A percentile compares a stretch with the other conserved stretches of the same genome.
Evolutionary conservation across 1,284 basidiomycete species (phyloP).

Genomic region (Austroboletus novae-zelandiae): DNA sequence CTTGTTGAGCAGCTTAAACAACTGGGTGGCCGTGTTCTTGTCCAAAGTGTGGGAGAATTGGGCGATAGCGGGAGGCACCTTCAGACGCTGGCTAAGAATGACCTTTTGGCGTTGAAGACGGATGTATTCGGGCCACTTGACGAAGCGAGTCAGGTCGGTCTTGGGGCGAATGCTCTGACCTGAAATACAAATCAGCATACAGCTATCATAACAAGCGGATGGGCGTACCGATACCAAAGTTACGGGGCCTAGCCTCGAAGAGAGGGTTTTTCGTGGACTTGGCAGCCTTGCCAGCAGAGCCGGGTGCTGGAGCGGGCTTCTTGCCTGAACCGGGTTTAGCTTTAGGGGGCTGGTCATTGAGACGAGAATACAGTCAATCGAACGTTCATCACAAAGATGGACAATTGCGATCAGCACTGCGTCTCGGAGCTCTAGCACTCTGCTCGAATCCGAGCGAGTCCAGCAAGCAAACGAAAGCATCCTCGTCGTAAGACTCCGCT

Average conservation of each 20-base stretch:
- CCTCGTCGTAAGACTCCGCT: constrained; percentile 26
- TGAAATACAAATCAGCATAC: constrained; percentile 30
- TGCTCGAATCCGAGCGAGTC: constrained; percentile 24
- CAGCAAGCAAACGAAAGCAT: constrained; percentile 29
- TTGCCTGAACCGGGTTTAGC: constrained; percentile 67
- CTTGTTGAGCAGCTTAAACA: constrained; percentile 99
- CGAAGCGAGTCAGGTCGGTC: constrained; percentile 94
- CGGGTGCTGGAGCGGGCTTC: constrained; percentile 78
- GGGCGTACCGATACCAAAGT: constrained; percentile 91
- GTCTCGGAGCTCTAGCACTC: constrained; percentile 72
- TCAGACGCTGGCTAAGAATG: constrained; percentile 97
- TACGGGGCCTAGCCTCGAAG: constrained; percentile 87
- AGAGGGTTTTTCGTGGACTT: constrained; percentile 93
- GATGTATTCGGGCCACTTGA: constrained; percentile 99
- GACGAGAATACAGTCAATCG: constrained; percentile 64
- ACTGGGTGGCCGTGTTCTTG: constrained; percentile 98
- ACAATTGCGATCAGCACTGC: constrained; percentile 37
- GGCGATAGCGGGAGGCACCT: constrained; percentile 97
- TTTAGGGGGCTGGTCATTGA: constrained; percentile 87
- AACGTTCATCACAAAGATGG: constrained; percentile 28
- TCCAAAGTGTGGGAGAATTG: constrained; percentile 98
- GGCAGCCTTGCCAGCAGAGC: constrained; percentile 68
- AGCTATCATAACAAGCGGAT: not conserved
- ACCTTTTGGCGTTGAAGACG: constrained; percentile 99
- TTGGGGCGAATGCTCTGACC: constrained; percentile 93